These are phyloP conservation scores for Daldinia eschscholtzii DNA, from an alignment of 2,329 filamentous ascomycete species.

Conservation along the genomic window DNA sequence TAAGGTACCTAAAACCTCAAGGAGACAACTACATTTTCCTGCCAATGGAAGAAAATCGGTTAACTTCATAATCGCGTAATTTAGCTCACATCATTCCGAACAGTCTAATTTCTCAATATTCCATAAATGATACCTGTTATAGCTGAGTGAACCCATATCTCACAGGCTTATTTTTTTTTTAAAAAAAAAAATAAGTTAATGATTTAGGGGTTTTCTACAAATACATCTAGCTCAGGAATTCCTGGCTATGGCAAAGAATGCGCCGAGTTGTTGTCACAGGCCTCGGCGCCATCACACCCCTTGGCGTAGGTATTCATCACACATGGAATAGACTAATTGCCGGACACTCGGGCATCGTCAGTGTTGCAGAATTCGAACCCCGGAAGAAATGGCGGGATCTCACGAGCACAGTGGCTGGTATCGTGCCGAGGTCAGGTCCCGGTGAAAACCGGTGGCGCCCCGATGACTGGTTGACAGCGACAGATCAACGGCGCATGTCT, in stretches of 20 bases:
- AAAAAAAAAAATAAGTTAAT: conserved; percentile 1
- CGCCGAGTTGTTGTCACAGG: conserved; percentile 87
- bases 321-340: conserved; percentile 87
- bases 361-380: conserved; percentile 72
- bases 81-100: conserved; percentile 6
- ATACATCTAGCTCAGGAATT: conserved; percentile 24
- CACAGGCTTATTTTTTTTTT: neutral
- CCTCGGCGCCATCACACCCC: conserved; percentile 83
- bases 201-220: neutral
- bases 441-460: conserved; percentile 62
- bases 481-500: conserved; percentile 83
- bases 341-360: conserved; percentile 83
- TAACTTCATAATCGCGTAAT: conserved; percentile 33
- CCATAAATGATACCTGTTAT: neutral
- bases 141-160: neutral
- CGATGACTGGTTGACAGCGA: conserved; percentile 65
- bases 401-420: conserved; percentile 85
- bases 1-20: neutral
- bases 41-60: conserved; percentile 14
- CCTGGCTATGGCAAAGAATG: conserved; percentile 62
- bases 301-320: conserved; percentile 81
- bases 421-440: conserved; percentile 74
- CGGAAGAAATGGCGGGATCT: conserved; percentile 74
- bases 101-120: conserved; percentile 8
- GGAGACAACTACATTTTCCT: neutral